phyloP scores from a whole-genome alignment of 202 grass and related monocot species.

The Panicum hallii region DNA sequence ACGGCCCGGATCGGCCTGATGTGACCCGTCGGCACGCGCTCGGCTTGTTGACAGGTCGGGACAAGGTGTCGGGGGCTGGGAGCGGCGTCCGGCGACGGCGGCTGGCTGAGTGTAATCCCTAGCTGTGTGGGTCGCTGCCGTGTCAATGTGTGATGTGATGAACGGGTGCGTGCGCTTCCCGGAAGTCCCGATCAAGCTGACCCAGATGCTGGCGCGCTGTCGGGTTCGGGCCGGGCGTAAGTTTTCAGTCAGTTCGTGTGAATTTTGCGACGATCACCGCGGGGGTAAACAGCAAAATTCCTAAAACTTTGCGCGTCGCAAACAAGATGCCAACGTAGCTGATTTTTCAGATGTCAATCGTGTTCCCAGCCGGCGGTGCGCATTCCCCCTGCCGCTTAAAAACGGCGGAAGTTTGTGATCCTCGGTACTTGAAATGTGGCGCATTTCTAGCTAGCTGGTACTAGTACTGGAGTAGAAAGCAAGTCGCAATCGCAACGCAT shows the following conservation, averaged over 20 bases:
- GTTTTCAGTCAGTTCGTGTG: not conserved
- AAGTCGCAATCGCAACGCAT: not conserved
- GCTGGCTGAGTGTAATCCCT: not conserved
- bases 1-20: constrained; percentile 35
- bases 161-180: not conserved
- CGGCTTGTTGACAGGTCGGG: constrained; percentile 18
- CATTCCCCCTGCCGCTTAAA: not conserved
- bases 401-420: too few species aligned
- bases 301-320: not conserved
- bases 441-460: too few species aligned
- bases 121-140: not conserved
- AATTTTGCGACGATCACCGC: not conserved
- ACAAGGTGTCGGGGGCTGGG: constrained; percentile 30
- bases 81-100: not conserved
- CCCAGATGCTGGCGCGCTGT: not conserved
- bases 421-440: too few species aligned
- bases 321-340: not conserved
- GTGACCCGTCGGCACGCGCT: constrained; percentile 13
- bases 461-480: too few species aligned
- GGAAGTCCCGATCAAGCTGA: not conserved
- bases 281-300: not conserved
- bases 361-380: not conserved
- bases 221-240: not conserved
- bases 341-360: not conserved
- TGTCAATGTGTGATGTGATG: constrained; percentile 22